phyloP scores from a whole-genome alignment of 129 eudicot genomes.

The Solidago caesia region DNA sequence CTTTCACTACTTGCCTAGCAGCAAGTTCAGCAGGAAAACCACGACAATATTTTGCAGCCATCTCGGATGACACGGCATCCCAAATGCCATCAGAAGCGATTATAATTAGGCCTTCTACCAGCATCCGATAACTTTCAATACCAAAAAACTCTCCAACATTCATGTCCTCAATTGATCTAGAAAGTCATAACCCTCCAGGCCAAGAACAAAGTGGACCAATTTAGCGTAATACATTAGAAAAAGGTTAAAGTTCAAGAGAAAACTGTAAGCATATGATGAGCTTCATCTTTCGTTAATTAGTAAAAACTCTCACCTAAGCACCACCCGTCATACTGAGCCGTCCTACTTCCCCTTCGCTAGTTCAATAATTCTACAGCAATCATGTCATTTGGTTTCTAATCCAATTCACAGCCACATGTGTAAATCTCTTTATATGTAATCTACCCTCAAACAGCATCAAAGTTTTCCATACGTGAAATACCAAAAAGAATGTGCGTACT shows the following conservation, averaged over 20 bases:
- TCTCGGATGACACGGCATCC: slow-evolving; percentile 89
- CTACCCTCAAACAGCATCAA: too few species aligned
- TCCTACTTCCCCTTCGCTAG: slow-evolving; percentile 96
- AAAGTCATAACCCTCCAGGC: slow-evolving; percentile 99
- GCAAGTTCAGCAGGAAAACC: slow-evolving; percentile 98
- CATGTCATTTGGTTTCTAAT: too few species aligned
- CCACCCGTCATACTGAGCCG: slow-evolving; percentile 83
- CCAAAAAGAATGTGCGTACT: too few species aligned
- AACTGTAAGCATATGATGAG: neutral
- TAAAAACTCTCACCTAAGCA: slow-evolving; percentile 46
- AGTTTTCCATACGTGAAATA: too few species aligned
- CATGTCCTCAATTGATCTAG: slow-evolving; percentile 92
- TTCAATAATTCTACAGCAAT: too few species aligned
- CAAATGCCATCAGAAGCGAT: slow-evolving; percentile 94
- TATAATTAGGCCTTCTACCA: slow-evolving; percentile 81
- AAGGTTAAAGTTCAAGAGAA: neutral
- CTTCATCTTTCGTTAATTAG: neutral
- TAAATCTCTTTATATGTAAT: too few species aligned
- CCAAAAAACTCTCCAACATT: slow-evolving; percentile 76
- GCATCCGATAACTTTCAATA: slow-evolving; percentile 59
- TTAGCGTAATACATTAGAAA: slow-evolving; percentile 37
- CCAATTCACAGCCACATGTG: too few species aligned
- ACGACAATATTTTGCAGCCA: slow-evolving; percentile 77
- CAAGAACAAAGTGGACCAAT: slow-evolving; percentile 96
- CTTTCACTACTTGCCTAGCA: slow-evolving; percentile 90